phyloP scores from a whole-genome alignment of 1,139 yeast genomes.

The Magnusiomyces sp. region DNA sequence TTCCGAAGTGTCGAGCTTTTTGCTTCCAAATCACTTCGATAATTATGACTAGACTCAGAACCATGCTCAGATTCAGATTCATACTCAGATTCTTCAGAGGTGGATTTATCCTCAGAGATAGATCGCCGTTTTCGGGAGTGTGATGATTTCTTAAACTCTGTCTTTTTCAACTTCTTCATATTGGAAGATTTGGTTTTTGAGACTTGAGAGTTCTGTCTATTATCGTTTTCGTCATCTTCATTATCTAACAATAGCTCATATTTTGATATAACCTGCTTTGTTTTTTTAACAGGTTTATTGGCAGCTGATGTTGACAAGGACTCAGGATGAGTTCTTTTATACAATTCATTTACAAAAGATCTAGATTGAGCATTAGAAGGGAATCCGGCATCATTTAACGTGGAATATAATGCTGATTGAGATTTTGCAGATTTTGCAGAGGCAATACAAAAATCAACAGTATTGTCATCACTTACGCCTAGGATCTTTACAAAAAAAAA shows the following conservation, averaged over 20 bases:
- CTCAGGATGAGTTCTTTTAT: conserved; percentile 16
- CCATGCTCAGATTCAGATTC: neutral
- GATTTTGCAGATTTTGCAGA: conserved; percentile 26
- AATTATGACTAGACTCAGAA: neutral
- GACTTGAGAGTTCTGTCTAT: too few relatives aligned
- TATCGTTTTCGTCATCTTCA: conserved; percentile 5
- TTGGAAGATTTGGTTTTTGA: too few relatives aligned
- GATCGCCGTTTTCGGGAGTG: too few relatives aligned
- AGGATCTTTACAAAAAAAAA: conserved; percentile 12
- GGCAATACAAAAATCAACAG: conserved; percentile 27
- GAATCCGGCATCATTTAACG: conserved; percentile 26
- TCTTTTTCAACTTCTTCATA: too few relatives aligned
- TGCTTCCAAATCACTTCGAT: conserved; percentile 10
- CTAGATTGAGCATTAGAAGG: conserved; percentile 19
- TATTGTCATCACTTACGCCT: conserved; percentile 27
- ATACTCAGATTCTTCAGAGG: neutral
- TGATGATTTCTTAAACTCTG: too few relatives aligned
- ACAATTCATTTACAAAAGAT: conserved; percentile 24
- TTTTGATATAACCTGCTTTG: conserved; percentile 4
- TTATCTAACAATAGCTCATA: conserved; percentile 15
- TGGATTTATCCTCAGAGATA: too few relatives aligned
- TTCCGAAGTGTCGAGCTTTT: neutral
- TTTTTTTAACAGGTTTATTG: neutral
- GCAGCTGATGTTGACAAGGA: neutral
- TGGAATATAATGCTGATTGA: conserved; percentile 17